A percentile compares a stretch with the other conserved stretches of the same genome.
These are phyloP conservation scores for Musa balbisiana DNA, from an alignment of 202 grass and related monocot species.

Conservation along the genomic window DNA sequence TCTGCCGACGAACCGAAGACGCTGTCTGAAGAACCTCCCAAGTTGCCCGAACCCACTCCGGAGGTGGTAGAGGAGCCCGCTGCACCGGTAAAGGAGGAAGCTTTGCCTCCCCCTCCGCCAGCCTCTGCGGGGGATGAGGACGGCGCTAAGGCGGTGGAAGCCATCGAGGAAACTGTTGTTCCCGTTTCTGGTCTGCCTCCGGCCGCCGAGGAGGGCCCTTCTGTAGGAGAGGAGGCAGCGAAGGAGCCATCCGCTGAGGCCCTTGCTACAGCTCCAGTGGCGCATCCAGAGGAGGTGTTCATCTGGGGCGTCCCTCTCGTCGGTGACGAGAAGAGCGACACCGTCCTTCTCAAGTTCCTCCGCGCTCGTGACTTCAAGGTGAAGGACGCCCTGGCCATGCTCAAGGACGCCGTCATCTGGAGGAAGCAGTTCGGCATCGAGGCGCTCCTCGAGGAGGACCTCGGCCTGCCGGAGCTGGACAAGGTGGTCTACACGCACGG, in stretches of 20 bases:
- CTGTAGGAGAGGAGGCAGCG: conserved; percentile 17
- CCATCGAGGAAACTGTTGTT: conserved; percentile 52
- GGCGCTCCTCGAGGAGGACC: conserved; percentile 55
- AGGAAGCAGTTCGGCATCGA: conserved; percentile 91
- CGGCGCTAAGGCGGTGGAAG: conserved; percentile 44
- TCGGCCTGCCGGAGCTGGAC: conserved; percentile 66
- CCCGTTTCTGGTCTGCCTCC: conserved; percentile 11
- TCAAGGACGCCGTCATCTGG: conserved; percentile 78
- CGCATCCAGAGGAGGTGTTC: conserved; percentile 36
- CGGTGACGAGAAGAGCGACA: conserved; percentile 70
- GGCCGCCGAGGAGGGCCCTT: conserved; percentile 24
- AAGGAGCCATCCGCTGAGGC: background rate
- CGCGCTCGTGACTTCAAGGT: conserved; percentile 90
- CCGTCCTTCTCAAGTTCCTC: conserved; percentile 92
- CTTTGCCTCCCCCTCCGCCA: background rate
- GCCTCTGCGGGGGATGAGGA: no score
- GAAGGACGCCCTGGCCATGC: conserved; percentile 87
- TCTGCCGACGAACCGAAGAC: no score
- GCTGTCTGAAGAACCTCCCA: background rate
- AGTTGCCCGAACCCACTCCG: conserved; percentile 25
- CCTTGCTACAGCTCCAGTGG: background rate
- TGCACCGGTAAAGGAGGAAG: conserved; percentile 10
- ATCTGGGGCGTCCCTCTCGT: conserved; percentile 92
- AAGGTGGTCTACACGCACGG: conserved; percentile 80
- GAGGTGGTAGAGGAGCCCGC: conserved; percentile 22